These are phyloP conservation scores for Alectoria sarmentosa DNA, from an alignment of 495 filamentous ascomycete species.

Conservation along the genomic window DNA sequence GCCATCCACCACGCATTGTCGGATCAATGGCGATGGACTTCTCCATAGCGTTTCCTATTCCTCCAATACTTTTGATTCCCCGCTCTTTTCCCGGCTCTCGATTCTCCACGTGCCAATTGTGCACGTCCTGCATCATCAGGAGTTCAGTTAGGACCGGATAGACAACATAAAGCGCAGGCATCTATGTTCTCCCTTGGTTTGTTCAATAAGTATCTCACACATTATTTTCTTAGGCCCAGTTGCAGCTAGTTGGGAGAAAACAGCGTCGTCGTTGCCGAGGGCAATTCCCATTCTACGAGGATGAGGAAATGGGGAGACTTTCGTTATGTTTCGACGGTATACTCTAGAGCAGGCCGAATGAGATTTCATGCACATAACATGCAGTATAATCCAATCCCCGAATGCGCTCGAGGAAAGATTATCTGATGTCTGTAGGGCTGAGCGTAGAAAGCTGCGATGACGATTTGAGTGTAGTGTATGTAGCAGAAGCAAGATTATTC, in stretches of 20 bases:
- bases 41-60: slow-evolving; percentile 9
- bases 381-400: neutral
- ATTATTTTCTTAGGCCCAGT: neutral
- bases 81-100: neutral
- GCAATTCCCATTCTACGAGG: neutral
- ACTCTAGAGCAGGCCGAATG: neutral
- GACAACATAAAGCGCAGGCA: slow-evolving; percentile 13
- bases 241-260: neutral
- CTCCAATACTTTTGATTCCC: slow-evolving; percentile 1
- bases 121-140: slow-evolving; percentile 4
- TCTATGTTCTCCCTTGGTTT: neutral
- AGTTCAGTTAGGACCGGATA: slow-evolving; percentile 3
- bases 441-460: neutral
- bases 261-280: neutral
- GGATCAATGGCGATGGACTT: slow-evolving; percentile 9
- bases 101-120: slow-evolving; percentile 6
- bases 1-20: slow-evolving; percentile 3
- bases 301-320: neutral
- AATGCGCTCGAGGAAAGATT: neutral
- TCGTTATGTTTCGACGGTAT: neutral
- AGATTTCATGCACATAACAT: neutral
- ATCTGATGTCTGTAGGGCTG: slow-evolving; percentile 1
- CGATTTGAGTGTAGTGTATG: neutral
- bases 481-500: neutral
- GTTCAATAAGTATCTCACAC: neutral